Base-by-base conservation (phyloP, 2,329 filamentous ascomycete genomes). In the Cyclaneusma minus region DNA sequence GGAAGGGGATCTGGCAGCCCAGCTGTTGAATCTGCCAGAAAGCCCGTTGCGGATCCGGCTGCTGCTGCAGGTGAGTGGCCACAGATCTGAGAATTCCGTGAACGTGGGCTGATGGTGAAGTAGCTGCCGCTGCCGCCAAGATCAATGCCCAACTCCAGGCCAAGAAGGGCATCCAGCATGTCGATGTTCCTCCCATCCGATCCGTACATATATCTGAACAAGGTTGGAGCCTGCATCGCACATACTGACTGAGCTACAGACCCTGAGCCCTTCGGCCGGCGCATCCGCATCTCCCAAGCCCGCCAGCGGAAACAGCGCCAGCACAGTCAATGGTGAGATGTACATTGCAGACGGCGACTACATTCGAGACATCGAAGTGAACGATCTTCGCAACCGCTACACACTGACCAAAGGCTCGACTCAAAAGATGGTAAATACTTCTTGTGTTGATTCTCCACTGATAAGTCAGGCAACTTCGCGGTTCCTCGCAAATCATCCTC, bases 361-460 rank as follows among this genome's bases (percentile, higher is more conserved):
- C 52, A 95, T 98, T 57, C 89, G 91, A 55, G 89, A 98, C 48
- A 93, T 98, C 47, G 89, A 95, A 61, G 83, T 98, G 61, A 98
- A 98, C 54, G 87, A 95, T 55, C 59, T 95, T 47, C 78, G 87
- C 38, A 98, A 95, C 52, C 81, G 87, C 43, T 98, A 98, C 55
- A 78, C 85, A 52, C 67, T 98, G 59, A 98, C 87, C 38, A 95
- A 94, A 63, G 84, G 85, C 47, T 80, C 83, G 44, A 93, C 84
- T 39, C 89, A 95, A 65, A 92, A 93, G 71, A 93, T 89, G 87
- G 89, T 98, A 94, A 92, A 78, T 85, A 76, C 56, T 56, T 68
- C 69, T 66, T 65, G 58, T 68, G 61, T 62, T 54, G 53, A 57
- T 48, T 61, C 54, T 58, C 61, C 66, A 69, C 74, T 80, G 72